Evolutionary conservation across 2,329 filamentous ascomycete genomes (phyloP), one percentile per base, ranked within the genome.

Genomic region (Mycosphaerella arachidis): DNA sequence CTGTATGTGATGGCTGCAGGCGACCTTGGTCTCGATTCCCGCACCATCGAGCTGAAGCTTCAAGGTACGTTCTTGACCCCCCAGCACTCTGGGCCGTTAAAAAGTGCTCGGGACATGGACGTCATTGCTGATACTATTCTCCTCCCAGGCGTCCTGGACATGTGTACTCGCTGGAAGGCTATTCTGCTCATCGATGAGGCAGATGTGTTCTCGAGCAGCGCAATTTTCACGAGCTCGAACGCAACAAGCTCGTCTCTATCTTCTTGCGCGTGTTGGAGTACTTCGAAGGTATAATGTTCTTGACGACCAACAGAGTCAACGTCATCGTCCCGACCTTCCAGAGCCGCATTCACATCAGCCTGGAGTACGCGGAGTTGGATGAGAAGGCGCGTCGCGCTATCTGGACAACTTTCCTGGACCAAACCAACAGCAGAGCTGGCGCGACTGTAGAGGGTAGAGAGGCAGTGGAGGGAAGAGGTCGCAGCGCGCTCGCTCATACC

Each of bases 111-210:
- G 24, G 24, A 24, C 40, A 76, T 81, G 31, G 31, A 35, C 24
- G 24, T 24, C 24, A n/a, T 43, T 43, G 10, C 37, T 43, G 16
- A 43, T 13, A 16, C 16, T 13, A 9, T n/a, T n/a, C 16, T 43
- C 2, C 37, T 6, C 13, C 37, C 16, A 43, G 37, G 37, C 18
- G n/a, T 48, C 20, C 61, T 70, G 1, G 75, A 78, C 51, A 79
- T 82, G 74, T 75, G 76, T 60, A 77, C 76, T 0, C 77, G 74
- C 60, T 84, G 81, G 81, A 78, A 79, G 37, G 78, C 79, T 13
- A 75, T 84, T 6, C 72, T 83, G 0, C 76, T 84, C 2, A 75
- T 82, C 30, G 81, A 82, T 67, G 80, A 81, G 58, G 81, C 79
- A 48, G 77, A 81, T 51, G 68, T 77, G 29, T 77, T 77, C 65